phyloP scores from a whole-genome alignment of 2,329 filamentous ascomycete species.

The Chrysosporium keratinophilum region DNA sequence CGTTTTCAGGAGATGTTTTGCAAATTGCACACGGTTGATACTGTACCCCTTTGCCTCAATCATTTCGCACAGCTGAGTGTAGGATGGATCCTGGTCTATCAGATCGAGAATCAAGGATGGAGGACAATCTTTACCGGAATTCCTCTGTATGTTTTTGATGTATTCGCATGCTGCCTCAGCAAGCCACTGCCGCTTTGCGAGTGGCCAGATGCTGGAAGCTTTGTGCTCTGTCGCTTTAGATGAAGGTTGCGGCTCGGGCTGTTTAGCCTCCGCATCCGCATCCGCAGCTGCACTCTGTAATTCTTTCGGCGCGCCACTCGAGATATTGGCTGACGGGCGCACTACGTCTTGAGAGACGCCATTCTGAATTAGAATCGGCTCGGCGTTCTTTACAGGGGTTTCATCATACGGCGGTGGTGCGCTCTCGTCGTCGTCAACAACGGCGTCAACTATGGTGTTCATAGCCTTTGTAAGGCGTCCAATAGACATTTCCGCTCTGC shows the following conservation, averaged over 20 bases:
- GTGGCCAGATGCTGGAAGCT: conserved; percentile 41
- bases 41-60: conserved; percentile 42
- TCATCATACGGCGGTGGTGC: neutral
- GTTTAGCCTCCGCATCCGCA: neutral
- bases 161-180: conserved; percentile 42
- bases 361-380: neutral
- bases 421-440: neutral
- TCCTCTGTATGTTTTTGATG: conserved; percentile 36
- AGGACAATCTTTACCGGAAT: conserved; percentile 28
- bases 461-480: too few relatives aligned
- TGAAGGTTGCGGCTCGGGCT: neutral
- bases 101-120: conserved; percentile 37
- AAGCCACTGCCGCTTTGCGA: conserved; percentile 39
- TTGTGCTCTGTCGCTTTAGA: neutral
- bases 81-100: conserved; percentile 46
- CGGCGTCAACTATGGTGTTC: neutral
- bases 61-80: conserved; percentile 45
- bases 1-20: conserved; percentile 37
- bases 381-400: neutral
- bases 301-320: neutral
- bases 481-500: neutral
- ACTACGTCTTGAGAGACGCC: neutral
- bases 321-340: neutral
- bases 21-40: conserved; percentile 45
- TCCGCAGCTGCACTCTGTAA: neutral